Conservation (phyloP, 1,139 yeast species). For the Candida neerlandica region DNA sequence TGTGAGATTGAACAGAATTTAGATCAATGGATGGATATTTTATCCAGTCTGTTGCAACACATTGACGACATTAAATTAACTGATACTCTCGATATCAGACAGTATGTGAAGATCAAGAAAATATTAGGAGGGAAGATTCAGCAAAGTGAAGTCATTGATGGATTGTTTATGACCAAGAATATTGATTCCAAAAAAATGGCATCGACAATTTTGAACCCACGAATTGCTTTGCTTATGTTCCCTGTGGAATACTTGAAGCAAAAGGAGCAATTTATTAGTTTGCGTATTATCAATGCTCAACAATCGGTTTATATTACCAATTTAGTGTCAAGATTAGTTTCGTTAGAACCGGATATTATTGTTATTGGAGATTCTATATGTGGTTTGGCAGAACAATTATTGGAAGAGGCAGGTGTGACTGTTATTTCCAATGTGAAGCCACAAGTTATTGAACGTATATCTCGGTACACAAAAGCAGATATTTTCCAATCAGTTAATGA, state of each 20-base stretch:
- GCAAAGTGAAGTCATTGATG: conserved; percentile 69
- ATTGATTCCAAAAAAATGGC: conserved; percentile 86
- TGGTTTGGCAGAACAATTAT: conserved; percentile 74
- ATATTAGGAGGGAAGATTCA: conserved; percentile 71
- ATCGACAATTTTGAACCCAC: conserved; percentile 60
- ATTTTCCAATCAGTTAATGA: conserved; percentile 57
- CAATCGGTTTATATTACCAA: conserved; percentile 84
- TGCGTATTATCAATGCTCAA: conserved; percentile 84
- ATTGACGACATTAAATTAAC: conserved; percentile 45
- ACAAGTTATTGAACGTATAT: conserved; percentile 76
- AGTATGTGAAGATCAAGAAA: conserved; percentile 83
- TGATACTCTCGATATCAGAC: conserved; percentile 82
- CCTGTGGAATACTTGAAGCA: conserved; percentile 83
- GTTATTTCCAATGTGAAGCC: conserved; percentile 82
- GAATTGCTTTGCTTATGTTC: conserved; percentile 80
- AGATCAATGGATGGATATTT: conserved; percentile 41
- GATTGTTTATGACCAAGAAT: conserved; percentile 82
- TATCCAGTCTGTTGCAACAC: conserved; percentile 27
- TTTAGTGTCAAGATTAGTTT: conserved; percentile 74
- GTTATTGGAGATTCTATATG: conserved; percentile 82
- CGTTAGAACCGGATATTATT: conserved; percentile 77
- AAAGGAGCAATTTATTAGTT: conserved; percentile 74
- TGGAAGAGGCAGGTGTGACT: conserved; percentile 75
- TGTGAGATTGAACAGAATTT: conserved; percentile 44
- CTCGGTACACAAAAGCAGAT: conserved; percentile 82